Conservation (phyloP, 129 eudicot genomes). For the Dittrichia graveolens region DNA sequence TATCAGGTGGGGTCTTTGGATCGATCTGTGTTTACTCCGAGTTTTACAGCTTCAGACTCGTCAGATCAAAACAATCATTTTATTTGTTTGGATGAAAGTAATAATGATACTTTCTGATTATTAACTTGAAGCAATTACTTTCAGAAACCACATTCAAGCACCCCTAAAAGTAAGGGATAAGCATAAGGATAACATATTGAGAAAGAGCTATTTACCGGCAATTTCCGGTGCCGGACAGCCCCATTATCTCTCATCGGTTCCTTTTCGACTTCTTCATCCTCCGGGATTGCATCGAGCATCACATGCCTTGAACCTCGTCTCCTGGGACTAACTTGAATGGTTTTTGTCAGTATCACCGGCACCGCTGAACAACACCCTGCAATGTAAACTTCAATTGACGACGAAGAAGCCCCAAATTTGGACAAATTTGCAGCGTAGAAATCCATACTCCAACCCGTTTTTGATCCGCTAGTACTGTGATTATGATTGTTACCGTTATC, state of each 20-base stretch:
- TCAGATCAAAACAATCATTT: too few relatives aligned
- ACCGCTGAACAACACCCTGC: conserved; percentile 79
- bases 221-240: conserved; percentile 43
- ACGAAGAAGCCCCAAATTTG: conserved; percentile 56
- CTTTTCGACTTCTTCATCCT: conserved; percentile 81
- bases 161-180: neutral
- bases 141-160: too few relatives aligned
- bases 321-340: conserved; percentile 69
- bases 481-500: conserved; percentile 28
- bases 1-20: too few relatives aligned
- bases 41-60: too few relatives aligned
- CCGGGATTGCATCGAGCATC: conserved; percentile 76
- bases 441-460: conserved; percentile 81
- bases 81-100: neutral
- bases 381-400: conserved; percentile 80
- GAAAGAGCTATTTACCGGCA: conserved; percentile 43
- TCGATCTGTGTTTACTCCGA: too few relatives aligned
- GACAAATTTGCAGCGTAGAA: conserved; percentile 50
- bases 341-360: conserved; percentile 85
- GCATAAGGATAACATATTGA: neutral
- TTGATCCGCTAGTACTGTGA: conserved; percentile 31
- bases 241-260: conserved; percentile 48
- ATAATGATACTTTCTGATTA: too few relatives aligned
- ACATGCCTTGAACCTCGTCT: conserved; percentile 50
- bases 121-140: neutral